Evolutionary conservation across 2,329 filamentous ascomycete species (phyloP).

Genomic region (Trichoderma cornu-damae): DNA sequence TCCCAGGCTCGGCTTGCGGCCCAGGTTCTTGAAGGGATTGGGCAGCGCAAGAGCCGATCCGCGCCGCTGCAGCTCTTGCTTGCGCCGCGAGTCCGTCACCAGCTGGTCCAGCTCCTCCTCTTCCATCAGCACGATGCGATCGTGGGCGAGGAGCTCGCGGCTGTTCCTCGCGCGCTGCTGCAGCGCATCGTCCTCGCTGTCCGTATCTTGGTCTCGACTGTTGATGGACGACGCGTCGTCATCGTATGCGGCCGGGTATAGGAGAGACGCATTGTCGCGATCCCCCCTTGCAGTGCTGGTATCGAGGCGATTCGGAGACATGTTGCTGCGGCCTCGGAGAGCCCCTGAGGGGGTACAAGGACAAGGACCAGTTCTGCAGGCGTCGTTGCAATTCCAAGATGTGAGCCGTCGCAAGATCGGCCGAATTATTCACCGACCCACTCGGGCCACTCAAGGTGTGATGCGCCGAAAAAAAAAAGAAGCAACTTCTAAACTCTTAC

Average conservation of each 20-base stretch:
- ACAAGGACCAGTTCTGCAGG: not conserved
- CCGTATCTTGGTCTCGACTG: conserved; percentile 66
- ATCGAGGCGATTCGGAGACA: conserved; percentile 24
- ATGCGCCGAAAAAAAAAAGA: not conserved
- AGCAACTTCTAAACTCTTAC: not conserved
- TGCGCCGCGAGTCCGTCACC: conserved; percentile 48
- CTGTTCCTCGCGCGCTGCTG: conserved; percentile 62
- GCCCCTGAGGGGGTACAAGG: conserved; percentile 2
- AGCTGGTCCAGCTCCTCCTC: conserved; percentile 66
- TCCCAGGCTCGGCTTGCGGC: conserved; percentile 34
- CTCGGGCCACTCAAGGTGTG: not conserved
- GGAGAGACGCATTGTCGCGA: conserved; percentile 43
- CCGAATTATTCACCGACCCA: conserved; percentile 13
- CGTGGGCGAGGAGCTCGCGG: conserved; percentile 63
- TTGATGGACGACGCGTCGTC: conserved; percentile 64
- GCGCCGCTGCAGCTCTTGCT: conserved; percentile 47
- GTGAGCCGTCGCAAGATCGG: conserved; percentile 8
- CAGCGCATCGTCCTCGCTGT: conserved; percentile 70
- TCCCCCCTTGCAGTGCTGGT: conserved; percentile 22
- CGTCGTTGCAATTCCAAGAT: not conserved
- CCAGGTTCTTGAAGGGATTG: conserved; percentile 45
- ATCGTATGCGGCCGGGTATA: conserved; percentile 61
- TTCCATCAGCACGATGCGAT: conserved; percentile 66
- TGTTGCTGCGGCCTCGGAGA: conserved; percentile 18
- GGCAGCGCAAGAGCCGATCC: conserved; percentile 44